Evolutionary conservation across 179 eudicot genomes (phyloP).

Genomic region (Silene vulgaris): DNA sequence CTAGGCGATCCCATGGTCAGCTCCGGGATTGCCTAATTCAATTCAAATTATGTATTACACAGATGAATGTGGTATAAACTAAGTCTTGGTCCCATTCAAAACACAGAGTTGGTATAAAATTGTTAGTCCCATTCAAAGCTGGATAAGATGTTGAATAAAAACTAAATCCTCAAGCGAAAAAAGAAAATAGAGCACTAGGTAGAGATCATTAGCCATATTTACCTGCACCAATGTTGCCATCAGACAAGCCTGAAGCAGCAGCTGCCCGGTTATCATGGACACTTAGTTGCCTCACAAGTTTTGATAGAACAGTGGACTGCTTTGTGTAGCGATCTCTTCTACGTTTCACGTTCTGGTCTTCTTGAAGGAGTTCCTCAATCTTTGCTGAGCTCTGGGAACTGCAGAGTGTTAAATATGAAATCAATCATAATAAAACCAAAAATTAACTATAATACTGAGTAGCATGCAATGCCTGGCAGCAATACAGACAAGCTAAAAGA

Average conservation of each 20-base stretch:
- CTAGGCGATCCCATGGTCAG: neutral
- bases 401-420: constrained; percentile 2
- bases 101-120: neutral
- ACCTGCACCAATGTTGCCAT: constrained; percentile 58
- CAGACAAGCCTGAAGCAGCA: constrained; percentile 63
- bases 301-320: constrained; percentile 82
- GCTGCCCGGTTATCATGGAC: constrained; percentile 93
- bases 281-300: constrained; percentile 83
- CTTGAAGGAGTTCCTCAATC: constrained; percentile 93
- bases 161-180: neutral
- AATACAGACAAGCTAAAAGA: neutral
- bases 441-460: neutral
- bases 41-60: neutral
- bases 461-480: neutral
- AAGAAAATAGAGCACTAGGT: neutral
- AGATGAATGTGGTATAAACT: neutral
- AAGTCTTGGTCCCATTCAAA: neutral
- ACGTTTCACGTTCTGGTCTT: constrained; percentile 85
- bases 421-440: neutral
- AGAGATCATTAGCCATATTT: constrained; percentile 3
- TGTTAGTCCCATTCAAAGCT: neutral
- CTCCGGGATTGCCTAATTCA: neutral
- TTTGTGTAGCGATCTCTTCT: constrained; percentile 76
- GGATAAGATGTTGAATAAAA: neutral
- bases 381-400: constrained; percentile 77